Conservation (phyloP, 345 rosid genomes). For the Microcos paniculata region DNA sequence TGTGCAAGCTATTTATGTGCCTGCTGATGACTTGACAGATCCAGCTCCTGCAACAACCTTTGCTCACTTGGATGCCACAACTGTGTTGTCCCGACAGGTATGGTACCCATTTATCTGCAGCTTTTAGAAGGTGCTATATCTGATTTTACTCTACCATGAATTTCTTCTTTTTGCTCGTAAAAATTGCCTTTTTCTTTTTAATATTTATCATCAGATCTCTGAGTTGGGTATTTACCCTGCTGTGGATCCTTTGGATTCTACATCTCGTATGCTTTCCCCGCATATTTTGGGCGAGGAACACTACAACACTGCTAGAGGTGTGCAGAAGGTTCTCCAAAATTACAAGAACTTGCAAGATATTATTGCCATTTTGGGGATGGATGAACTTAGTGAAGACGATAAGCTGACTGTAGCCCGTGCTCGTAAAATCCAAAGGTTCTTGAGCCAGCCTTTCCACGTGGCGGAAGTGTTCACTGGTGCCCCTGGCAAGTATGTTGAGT, state of each 20-base stretch:
- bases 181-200: background rate
- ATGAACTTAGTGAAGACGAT: slow-evolving; percentile 99
- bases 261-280: slow-evolving; percentile 98
- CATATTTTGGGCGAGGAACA: slow-evolving; percentile 93
- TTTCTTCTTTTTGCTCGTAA: background rate
- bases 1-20: slow-evolving; percentile 97
- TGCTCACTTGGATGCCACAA: slow-evolving; percentile 99
- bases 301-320: slow-evolving; percentile 97
- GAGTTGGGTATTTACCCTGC: slow-evolving; percentile 99
- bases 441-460: slow-evolving; percentile 99
- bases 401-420: slow-evolving; percentile 97
- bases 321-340: slow-evolving; percentile 96
- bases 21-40: slow-evolving; percentile 99
- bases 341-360: slow-evolving; percentile 99
- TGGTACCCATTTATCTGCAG: background rate
- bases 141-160: background rate
- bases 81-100: slow-evolving; percentile 97
- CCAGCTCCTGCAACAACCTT: slow-evolving; percentile 99
- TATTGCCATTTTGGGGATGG: slow-evolving; percentile 98
- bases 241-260: slow-evolving; percentile 96
- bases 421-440: slow-evolving; percentile 92
- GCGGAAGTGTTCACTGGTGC: slow-evolving; percentile 99
- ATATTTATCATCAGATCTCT: slow-evolving; percentile 57
- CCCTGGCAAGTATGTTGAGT: slow-evolving; percentile 93
- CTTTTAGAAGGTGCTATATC: background rate